Conservation (phyloP, 2,329 filamentous ascomycete genomes). For the Cytospora paraplurivora region DNA sequence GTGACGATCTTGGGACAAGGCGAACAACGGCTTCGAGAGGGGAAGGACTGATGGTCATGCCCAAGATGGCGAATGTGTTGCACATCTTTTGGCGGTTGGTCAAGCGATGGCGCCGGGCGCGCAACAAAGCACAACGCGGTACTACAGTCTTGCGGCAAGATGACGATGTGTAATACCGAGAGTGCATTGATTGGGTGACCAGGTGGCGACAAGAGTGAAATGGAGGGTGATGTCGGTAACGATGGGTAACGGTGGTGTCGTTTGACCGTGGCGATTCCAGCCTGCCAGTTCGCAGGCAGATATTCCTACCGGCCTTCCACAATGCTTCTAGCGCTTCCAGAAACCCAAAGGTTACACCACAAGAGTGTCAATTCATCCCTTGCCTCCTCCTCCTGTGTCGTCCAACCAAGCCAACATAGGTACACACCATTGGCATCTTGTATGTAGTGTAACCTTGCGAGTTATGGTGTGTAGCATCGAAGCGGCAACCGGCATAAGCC, state of each 20-base stretch:
- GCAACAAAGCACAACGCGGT: not conserved
- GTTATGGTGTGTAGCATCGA: not conserved
- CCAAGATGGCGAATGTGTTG: not conserved
- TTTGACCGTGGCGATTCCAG: not conserved
- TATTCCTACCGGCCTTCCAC: conserved; percentile 22
- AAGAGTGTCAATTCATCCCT: conserved; percentile 3
- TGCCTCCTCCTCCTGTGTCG: not conserved
- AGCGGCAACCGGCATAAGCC: not conserved
- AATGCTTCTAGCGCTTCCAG: conserved; percentile 22
- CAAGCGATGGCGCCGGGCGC: not conserved
- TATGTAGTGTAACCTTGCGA: not conserved
- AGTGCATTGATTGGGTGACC: not conserved
- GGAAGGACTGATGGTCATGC: not conserved
- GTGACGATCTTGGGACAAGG: not conserved
- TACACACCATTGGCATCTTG: not conserved
- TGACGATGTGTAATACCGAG: not conserved
- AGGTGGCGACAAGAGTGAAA: too few relatives aligned
- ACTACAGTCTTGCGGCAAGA: not conserved
- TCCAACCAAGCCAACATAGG: too few relatives aligned
- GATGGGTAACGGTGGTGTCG: too few relatives aligned
- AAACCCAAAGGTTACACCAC: not conserved
- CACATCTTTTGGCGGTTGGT: not conserved
- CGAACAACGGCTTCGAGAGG: not conserved
- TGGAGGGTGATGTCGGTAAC: not conserved
- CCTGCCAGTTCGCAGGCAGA: conserved; percentile 10